Evolutionary conservation across 345 rosid genomes (phyloP).

Genomic region (Punica granatum): DNA sequence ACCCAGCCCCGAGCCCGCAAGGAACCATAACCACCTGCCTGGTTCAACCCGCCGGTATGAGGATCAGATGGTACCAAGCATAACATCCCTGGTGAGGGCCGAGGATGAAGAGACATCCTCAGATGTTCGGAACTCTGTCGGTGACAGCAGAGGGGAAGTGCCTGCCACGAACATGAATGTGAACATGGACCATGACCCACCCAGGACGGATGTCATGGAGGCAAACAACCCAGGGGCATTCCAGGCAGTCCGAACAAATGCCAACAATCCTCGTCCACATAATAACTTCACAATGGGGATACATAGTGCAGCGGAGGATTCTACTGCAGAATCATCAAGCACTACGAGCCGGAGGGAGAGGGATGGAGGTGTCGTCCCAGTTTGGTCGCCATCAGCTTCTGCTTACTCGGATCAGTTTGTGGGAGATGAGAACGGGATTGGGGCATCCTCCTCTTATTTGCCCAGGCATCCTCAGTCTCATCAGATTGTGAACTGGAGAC

Average conservation of each 20-base stretch:
- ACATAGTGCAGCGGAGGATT: conserved; percentile 55
- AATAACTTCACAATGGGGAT: conserved; percentile 34
- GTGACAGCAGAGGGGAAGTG: conserved; percentile 80
- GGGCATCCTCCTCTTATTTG: conserved; percentile 62
- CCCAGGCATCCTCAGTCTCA: conserved; percentile 79
- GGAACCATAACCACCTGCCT: conserved; percentile 31
- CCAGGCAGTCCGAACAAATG: conserved; percentile 23
- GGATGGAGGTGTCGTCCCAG: conserved; percentile 91
- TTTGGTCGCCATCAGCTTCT: conserved; percentile 74
- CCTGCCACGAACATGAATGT: conserved; percentile 44
- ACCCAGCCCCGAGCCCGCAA: conserved; percentile 42
- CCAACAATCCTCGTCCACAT: conserved; percentile 25
- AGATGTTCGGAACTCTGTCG: conserved; percentile 38
- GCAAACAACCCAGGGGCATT: conserved; percentile 12
- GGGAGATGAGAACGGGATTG: conserved; percentile 75
- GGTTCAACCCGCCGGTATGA: conserved; percentile 43
- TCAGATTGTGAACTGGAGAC: conserved; percentile 73
- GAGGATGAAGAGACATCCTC: conserved; percentile 69
- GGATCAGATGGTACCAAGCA: conserved; percentile 99
- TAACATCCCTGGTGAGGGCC: conserved; percentile 63
- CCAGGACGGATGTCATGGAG: conserved; percentile 33
- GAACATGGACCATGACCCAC: conserved; percentile 33
- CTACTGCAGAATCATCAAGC: conserved; percentile 87
- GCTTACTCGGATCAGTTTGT: conserved; percentile 70
- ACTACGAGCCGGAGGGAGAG: conserved; percentile 67